A percentile compares a stretch with the other conserved stretches of the same genome.
Evolutionary conservation across 768 basidiomycete genomes (phyloP).

Genomic region (Boletus speciosus): DNA sequence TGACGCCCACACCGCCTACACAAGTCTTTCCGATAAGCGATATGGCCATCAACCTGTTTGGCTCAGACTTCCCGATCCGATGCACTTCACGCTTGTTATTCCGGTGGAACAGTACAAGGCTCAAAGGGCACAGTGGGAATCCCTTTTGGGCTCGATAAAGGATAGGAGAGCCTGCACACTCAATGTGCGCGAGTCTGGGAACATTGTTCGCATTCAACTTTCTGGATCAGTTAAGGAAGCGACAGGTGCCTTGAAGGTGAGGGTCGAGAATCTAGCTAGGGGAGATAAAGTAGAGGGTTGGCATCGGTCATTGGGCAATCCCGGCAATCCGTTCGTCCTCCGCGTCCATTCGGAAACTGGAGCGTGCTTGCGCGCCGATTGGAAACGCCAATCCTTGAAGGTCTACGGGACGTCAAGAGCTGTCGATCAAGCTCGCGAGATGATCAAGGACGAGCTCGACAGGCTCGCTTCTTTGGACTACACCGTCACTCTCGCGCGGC

Average conservation of each 20-base stretch:
- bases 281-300: constrained; percentile 51
- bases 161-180: constrained; percentile 37
- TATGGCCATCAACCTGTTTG: constrained; percentile 36
- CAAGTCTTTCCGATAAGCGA: constrained; percentile 33
- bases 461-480: constrained; percentile 44
- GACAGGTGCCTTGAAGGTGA: constrained; percentile 55
- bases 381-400: constrained; percentile 42
- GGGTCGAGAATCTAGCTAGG: constrained; percentile 51
- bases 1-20: constrained; percentile 40
- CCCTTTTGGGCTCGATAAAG: constrained; percentile 35
- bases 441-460: constrained; percentile 47
- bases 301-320: constrained; percentile 42
- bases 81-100: constrained; percentile 50
- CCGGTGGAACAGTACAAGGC: constrained; percentile 47
- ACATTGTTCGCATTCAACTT: constrained; percentile 40
- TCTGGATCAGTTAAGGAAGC: constrained; percentile 50
- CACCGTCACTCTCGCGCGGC: constrained; percentile 35
- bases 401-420: constrained; percentile 42
- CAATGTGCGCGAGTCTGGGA: constrained; percentile 23
- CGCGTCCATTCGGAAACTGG: constrained; percentile 35
- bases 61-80: constrained; percentile 44
- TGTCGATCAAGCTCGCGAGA: constrained; percentile 40
- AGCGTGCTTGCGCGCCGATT: constrained; percentile 45
- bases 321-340: constrained; percentile 32
- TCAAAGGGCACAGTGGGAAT: constrained; percentile 49